A percentile compares a stretch with the other conserved stretches of the same genome.
Evolutionary conservation across 2,329 filamentous ascomycete genomes (phyloP).

Genomic region (Colletotrichum navitas): DNA sequence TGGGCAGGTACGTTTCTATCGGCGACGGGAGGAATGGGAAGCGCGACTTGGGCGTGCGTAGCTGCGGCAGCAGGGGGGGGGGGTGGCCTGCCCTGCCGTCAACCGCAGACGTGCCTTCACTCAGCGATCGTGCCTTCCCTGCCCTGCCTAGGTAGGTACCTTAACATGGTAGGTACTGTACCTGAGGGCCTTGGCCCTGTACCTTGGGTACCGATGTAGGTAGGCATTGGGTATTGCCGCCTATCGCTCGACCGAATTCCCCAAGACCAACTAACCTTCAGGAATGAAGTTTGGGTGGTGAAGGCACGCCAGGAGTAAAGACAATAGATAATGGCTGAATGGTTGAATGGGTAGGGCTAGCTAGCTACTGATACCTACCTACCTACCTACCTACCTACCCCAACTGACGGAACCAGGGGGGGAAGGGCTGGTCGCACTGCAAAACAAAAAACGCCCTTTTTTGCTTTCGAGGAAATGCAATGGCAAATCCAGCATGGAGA

Average conservation of each 20-base stretch:
- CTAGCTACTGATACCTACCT: no score
- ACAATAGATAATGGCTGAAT: no score
- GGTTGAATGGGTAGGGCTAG: no score
- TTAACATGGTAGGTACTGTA: not conserved
- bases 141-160: no score
- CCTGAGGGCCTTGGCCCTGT: not conserved
- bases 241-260: not conserved
- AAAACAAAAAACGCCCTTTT: not conserved
- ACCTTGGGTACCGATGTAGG: not conserved
- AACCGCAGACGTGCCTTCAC: not conserved
- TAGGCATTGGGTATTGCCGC: no score
- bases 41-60: conserved; percentile 25
- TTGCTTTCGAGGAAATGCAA: conserved; percentile 1
- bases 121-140: conserved; percentile 14
- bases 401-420: not conserved
- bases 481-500: conserved; percentile 11
- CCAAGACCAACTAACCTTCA: not conserved
- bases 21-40: conserved; percentile 34
- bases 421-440: not conserved
- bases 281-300: not conserved
- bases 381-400: not conserved
- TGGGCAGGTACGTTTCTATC: conserved; percentile 30
- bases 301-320: not conserved
- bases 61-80: conserved; percentile 21
- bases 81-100: not conserved